Percentiles rank a stretch among this genome's conserved stretches.
These are phyloP conservation scores for Chaetomiaceae sp. DNA, from an alignment of 2,329 filamentous ascomycete species.

Conservation along the genomic window DNA sequence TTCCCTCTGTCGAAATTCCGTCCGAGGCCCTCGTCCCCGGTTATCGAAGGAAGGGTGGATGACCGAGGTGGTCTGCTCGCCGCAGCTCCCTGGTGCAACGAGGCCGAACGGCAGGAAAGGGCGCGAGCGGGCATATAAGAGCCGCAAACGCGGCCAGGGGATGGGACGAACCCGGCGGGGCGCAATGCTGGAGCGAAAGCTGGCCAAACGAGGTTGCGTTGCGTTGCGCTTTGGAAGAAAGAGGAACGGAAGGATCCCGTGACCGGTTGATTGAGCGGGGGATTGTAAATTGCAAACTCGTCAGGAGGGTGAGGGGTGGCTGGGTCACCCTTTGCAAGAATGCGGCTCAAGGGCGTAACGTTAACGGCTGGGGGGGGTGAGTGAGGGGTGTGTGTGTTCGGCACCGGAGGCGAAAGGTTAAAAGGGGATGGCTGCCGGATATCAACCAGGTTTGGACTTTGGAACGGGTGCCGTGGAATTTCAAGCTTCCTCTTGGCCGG, in stretches of 20 bases:
- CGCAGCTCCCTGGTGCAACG: constrained; percentile 19
- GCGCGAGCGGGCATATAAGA: constrained; percentile 22
- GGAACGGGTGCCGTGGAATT: neutral
- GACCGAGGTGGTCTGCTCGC: constrained; percentile 8
- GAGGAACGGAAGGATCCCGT: constrained; percentile 21
- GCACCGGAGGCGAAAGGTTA: constrained; percentile 13
- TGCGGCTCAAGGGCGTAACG: constrained; percentile 25
- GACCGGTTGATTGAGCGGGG: constrained; percentile 26
- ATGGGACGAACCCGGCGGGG: constrained; percentile 8
- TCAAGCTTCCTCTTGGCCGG: neutral
- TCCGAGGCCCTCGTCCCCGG: constrained; percentile 7
- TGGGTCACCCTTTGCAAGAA: constrained; percentile 17
- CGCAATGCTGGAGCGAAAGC: constrained; percentile 10
- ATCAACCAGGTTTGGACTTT: neutral
- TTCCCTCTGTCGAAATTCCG: constrained; percentile 8
- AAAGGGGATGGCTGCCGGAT: neutral
- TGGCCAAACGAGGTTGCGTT: constrained; percentile 13
- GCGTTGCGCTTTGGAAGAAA: constrained; percentile 16
- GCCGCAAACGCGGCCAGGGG: constrained; percentile 24
- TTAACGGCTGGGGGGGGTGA: too few species aligned
- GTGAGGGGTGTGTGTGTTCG: constrained; percentile 17
- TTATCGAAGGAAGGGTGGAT: constrained; percentile 7
- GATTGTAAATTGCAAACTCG: constrained; percentile 23
- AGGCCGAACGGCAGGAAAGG: constrained; percentile 11
- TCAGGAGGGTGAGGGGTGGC: constrained; percentile 17